Conservation (phyloP, 345 rosid genomes). For the Sisymbrium irio region DNA sequence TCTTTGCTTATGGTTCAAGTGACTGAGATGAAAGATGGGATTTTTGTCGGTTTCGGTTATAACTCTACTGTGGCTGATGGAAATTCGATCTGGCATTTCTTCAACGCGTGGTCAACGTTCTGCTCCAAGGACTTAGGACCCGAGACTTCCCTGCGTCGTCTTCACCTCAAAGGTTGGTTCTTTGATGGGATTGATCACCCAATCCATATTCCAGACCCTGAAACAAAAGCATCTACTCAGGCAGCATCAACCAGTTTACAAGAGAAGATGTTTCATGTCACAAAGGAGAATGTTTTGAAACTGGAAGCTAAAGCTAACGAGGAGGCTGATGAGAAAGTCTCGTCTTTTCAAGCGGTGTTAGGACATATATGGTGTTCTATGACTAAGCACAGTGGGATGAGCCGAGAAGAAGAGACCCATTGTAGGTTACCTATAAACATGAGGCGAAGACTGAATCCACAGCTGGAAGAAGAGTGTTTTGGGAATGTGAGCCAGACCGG, state of each 20-base stretch:
- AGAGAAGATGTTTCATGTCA: conserved; percentile 38
- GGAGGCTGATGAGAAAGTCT: conserved; percentile 24
- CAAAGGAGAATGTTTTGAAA: conserved; percentile 19
- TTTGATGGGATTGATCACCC: conserved; percentile 19
- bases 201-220: conserved; percentile 33
- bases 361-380: conserved; percentile 34
- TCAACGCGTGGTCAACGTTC: conserved; percentile 51
- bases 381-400: conserved; percentile 16
- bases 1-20: conserved; percentile 48
- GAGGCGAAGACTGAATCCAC: conserved; percentile 28
- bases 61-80: conserved; percentile 45
- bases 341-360: conserved; percentile 37
- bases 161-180: conserved; percentile 38
- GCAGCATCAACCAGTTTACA: conserved; percentile 9
- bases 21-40: conserved; percentile 45
- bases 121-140: conserved; percentile 1
- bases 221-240: background rate
- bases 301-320: conserved; percentile 43
- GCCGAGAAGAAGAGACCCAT: conserved; percentile 24
- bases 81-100: conserved; percentile 43
- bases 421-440: conserved; percentile 34
- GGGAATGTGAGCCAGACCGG: conserved; percentile 31
- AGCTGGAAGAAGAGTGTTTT: conserved; percentile 25
- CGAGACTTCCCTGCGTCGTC: background rate
- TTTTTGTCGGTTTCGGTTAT: conserved; percentile 42